A percentile compares a stretch with the other conserved stretches of the same genome.
These are phyloP conservation scores for Erodium texanum DNA, from an alignment of 441 rosid species.

Conservation along the genomic window DNA sequence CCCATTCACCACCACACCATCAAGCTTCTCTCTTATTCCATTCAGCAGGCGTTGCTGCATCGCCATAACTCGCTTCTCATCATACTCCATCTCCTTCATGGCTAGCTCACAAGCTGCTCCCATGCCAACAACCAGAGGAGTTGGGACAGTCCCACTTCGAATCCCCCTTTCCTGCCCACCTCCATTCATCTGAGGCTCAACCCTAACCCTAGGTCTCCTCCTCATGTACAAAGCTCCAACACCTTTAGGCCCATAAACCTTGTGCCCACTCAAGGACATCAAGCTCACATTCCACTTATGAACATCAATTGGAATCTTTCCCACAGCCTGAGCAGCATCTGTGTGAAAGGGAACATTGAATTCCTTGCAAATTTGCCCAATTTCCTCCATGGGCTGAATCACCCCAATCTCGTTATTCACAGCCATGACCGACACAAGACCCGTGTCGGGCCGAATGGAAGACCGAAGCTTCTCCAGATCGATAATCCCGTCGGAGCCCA, in stretches of 20 bases:
- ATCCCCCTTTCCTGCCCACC: constrained; percentile 99
- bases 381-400: constrained; percentile 89
- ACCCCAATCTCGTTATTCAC: constrained; percentile 96
- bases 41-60: constrained; percentile 66
- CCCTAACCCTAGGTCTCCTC: constrained; percentile 69
- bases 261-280: constrained; percentile 92
- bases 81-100: constrained; percentile 80
- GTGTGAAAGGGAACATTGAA: constrained; percentile 74
- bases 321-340: constrained; percentile 89
- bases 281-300: constrained; percentile 82
- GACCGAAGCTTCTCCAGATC: constrained; percentile 53
- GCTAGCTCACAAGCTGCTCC: constrained; percentile 90
- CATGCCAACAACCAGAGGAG: constrained; percentile 78
- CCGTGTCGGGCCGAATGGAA: constrained; percentile 70
- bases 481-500: constrained; percentile 56
- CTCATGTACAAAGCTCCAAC: constrained; percentile 83
- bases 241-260: constrained; percentile 87
- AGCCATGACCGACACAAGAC: constrained; percentile 88
- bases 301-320: constrained; percentile 82
- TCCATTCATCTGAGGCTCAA: constrained; percentile 87
- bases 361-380: constrained; percentile 77
- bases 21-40: constrained; percentile 63
- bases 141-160: constrained; percentile 81
- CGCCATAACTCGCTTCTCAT: constrained; percentile 48
- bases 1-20: constrained; percentile 84